Evolutionary conservation across 2,329 filamentous ascomycete genomes (phyloP), one percentile per base, ranked within the genome.

Genomic region (Pseudonectria buxi): DNA sequence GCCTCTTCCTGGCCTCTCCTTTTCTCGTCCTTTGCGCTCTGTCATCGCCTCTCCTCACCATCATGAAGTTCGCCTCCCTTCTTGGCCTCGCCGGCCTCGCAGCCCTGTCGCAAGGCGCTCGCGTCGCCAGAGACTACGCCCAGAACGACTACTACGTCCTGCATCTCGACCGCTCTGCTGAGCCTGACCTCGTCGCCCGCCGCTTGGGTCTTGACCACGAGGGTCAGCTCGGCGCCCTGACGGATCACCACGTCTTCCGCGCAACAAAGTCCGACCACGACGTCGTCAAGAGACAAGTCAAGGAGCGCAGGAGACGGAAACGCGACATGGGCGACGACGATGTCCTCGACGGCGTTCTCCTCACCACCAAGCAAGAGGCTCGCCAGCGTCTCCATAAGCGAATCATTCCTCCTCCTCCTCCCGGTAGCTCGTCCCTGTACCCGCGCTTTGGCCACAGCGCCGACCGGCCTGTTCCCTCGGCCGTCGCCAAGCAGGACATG

Each of bases 81-180:
- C 53, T 83, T 39, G 66, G 71, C 58, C 64, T 77, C 32, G 58
- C 70, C 36, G 66, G 72, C 60, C 61, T 78, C 31, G 64, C 71
- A 41, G 62, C 61, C 40, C 53, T 71, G 53, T 61, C 69, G 41
- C 62, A 68, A 38, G 67, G 71, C 22, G 58, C 68, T 30, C 59
- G 77, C 29, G 66, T 69, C 32, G 66, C 71, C 44, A 82, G 85
- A 50, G 75, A 92, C 55, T 86, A 94, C 68, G 75, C 83, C 32
- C 71, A 75, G 26, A 78, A 88, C 62, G 90, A 98, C 62, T 96
- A 94, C 65, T 95, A 96, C 59, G 88, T 94, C 45, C 71, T 98
- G 30, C 85, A 95, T 47, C 74, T 98, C 53, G 76, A 83, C 40
- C 65, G 75, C 10, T 68, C 74, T 26, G 69, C 75, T 6, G 71